phyloP scores from a whole-genome alignment of 768 basidiomycete species.

The Daedalea quercina region DNA sequence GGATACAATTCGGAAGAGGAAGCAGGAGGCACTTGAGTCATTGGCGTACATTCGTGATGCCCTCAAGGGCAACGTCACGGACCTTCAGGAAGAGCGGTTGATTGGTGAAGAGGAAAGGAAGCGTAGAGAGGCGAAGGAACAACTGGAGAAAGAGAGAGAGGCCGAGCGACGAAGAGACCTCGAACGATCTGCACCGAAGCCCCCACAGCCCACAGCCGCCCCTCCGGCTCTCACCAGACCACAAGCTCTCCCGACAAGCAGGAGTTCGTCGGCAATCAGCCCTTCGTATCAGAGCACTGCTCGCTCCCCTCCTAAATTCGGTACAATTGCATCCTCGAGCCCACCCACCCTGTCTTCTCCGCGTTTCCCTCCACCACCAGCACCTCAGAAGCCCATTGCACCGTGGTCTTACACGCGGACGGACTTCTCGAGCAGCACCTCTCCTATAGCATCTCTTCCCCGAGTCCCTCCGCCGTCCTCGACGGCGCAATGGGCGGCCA shows the following conservation, averaged over 20 bases:
- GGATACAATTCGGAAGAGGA: slow-evolving; percentile 38
- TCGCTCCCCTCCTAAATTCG: slow-evolving; percentile 12
- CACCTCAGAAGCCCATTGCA: slow-evolving; percentile 24
- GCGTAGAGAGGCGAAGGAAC: slow-evolving; percentile 23
- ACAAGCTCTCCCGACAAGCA: slow-evolving; percentile 3
- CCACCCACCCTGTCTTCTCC: slow-evolving; percentile 12
- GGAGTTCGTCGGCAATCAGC: slow-evolving; percentile 12
- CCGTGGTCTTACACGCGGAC: slow-evolving; percentile 58
- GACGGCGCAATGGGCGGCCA: slow-evolving; percentile 2
- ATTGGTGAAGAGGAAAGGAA: slow-evolving; percentile 47
- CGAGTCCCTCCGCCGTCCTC: slow-evolving; percentile 34
- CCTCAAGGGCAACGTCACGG: slow-evolving; percentile 41
- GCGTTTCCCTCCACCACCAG: slow-evolving; percentile 8
- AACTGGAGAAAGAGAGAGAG: slow-evolving; percentile 19
- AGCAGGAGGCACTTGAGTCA: slow-evolving; percentile 64
- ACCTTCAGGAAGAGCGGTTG: slow-evolving; percentile 63
- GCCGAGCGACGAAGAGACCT: slow-evolving; percentile 6
- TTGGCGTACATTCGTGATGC: slow-evolving; percentile 75
- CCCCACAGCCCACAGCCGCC: slow-evolving; percentile 17
- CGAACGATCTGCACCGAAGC: slow-evolving; percentile 9
- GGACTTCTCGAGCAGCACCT: slow-evolving; percentile 30
- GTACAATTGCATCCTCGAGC: slow-evolving; percentile 12
- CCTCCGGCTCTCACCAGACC: slow-evolving; percentile 13
- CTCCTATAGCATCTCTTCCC: slow-evolving; percentile 44
- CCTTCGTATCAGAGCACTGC: slow-evolving; percentile 12